Base-by-base conservation (phyloP, 176 grass and related monocot genomes). In the Eragrostis nindensis region DNA sequence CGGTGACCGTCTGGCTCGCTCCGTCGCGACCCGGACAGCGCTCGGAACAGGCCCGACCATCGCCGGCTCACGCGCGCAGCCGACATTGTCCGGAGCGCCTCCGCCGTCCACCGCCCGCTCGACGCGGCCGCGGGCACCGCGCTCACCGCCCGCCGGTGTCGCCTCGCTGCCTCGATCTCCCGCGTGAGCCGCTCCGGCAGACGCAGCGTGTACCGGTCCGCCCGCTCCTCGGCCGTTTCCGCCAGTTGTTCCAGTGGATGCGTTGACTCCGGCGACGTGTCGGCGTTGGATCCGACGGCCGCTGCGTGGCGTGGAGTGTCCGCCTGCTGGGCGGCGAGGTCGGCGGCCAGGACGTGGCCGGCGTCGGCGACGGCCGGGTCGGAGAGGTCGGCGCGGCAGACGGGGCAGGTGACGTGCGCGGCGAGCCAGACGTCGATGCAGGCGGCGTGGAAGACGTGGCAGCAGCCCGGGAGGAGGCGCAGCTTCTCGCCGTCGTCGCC, bases 401-500 rank as follows among this genome's bases (percentile, higher is more conserved):
- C 92, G 10, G 95, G 95, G 69, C 95, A 98, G 62, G 92, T 98
- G 46, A 89, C 79, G 54, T 98, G 88, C 36, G 83, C 81, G 2
- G 76, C 61, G 16, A 98, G 83, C 95, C 95, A 98, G 1, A 77
- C 65, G 86, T 98, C 88, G 55, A 98, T 87, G 88, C 95, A 98
- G 0, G 68, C 83, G 14, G 84, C 61, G 70, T 98, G 95, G 88
- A 98, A 98, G 6, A 98, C 90, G 66, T 98, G 95, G 86, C 86
- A 90, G 74, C 95, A 98, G 0, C 85, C 85, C 27, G 92, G 90
- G 41, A 98, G 85, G 24, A 94, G 86, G 0, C 95, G 87, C 16
- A 94, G 88, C 66, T 84, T 85, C 67, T 90, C 92, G n/a, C 72
- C 85, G 85, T 86, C 94, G 21, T 85, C 82, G 40, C 14, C 66